Evolutionary conservation across 2,329 filamentous ascomycete species (phyloP), one percentile per base, ranked within the genome.

Genomic region (Fusarium redolens): DNA sequence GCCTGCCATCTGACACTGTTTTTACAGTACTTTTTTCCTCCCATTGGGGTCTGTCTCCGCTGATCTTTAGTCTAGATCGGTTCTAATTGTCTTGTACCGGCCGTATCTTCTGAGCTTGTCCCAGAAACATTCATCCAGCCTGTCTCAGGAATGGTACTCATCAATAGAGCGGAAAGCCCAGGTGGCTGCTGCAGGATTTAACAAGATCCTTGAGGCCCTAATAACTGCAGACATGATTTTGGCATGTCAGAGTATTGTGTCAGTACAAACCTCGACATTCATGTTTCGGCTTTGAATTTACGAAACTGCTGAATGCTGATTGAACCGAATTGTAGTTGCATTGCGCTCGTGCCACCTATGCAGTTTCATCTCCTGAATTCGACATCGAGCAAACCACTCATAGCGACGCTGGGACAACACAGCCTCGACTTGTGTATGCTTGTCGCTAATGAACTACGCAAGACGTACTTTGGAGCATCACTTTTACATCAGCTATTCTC

Each of bases 311-410:
- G 30, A 30, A 30, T 30, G 30, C 3, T 51, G 4, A 12, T 6
- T 51, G 7, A 8, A 11, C 7, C 10, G 30, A 30, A 30, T 30
- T 30, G 30, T 25, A 67, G 66, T 3, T 48, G 61, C 15, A 57
- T 62, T 17, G 63, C 69, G 13, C 64, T 72, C 22, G 33, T 68
- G 9, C 60, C 63, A 3, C 45, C 67, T 1, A 52, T 72, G 57
- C 69, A 72, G 20, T 57, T 72, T 8, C 63, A 72, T n/a, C 67
- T 72, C 8, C 40, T 72, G 12, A 52, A 71, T 31, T 70, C 12
- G 17, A 38, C 15, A 64, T 65, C 15, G 43, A 52, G 1, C 38
- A 64, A 28, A 20, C 13, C 13, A 9, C 17, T 51, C 18, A 31
- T 51, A 35, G 33, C 30, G 45, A n/a, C 52, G 20, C 62, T 72